Base-by-base conservation (phyloP, 345 rosid species). In the Aquilaria malaccensis region DNA sequence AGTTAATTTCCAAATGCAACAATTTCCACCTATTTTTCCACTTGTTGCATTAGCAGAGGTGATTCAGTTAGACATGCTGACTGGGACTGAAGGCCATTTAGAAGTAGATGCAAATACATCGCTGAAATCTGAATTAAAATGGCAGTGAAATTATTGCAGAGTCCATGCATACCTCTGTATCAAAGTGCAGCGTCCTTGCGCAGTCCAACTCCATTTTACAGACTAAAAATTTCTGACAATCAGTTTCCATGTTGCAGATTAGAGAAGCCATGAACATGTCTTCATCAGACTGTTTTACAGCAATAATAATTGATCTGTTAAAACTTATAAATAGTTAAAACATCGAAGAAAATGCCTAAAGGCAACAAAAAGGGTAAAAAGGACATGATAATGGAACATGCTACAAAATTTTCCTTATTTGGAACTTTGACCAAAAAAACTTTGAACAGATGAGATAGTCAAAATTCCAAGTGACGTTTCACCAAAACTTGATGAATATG, bases 201-300 rank as follows among this genome's bases (percentile, higher is more conserved):
- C 95, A 94, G 67, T 88, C 97, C 67, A 82, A 68, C 72, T 90
- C 97, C 86, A 85, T 71, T 76, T 83, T 88, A 87, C 96, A 94
- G 72, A 90, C 83, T 57, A 94, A 79, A 71, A 86, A 84, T 83
- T 83, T 90, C 81, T 86, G 79, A 65, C 90, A 90, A 66, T 84
- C 89, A 64, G 67, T 73, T 71, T 81, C 88, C 80, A 90, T 74
- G 13, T 79, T 86, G 83, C 99, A 86, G 77, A 90, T 94, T 77
- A 94, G 71, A 56, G 99, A 94, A 51, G 84, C 74, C 96, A 88
- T 79, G 82, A 86, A 90, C 74, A 88, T 75, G 64, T 81, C 91
- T 77, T 84, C 80, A 63, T 90, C 99, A 71, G 74, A 15, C 99
- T 94, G 79, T 72, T 66, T 46, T 64, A 72, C 78, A 71, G 58